A percentile compares a stretch with the other conserved stretches of the same genome.
Evolutionary conservation across 768 basidiomycete genomes (phyloP).

Genomic region (Naganishia vaughanmartiniae): DNA sequence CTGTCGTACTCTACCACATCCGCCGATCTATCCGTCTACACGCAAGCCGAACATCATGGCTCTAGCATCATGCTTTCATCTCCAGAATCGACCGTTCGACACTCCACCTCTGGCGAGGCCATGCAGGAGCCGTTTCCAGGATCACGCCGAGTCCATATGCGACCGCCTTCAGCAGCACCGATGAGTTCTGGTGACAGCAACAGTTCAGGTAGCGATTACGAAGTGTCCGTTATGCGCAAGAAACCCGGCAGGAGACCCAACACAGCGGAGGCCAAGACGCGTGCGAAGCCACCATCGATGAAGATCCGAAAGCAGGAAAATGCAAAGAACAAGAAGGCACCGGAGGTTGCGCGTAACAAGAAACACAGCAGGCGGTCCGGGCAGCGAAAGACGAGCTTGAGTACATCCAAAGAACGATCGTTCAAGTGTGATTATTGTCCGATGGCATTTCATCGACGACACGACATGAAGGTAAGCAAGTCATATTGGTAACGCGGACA

Average conservation of each 20-base stretch:
- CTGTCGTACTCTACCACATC: not conserved
- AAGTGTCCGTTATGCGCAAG: constrained; percentile 13
- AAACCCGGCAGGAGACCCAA: not conserved
- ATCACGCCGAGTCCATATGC: not conserved
- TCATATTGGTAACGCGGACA: not conserved
- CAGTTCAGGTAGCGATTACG: constrained; percentile 17
- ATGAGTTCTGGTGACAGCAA: too few species aligned
- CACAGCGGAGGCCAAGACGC: not conserved
- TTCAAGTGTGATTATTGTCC: constrained; percentile 9
- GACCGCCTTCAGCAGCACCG: not conserved
- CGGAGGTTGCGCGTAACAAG: not conserved
- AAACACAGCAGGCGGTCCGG: not conserved
- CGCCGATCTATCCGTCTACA: too few species aligned
- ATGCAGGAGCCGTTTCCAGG: not conserved
- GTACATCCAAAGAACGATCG: not conserved
- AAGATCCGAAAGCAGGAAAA: not conserved
- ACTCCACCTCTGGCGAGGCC: not conserved
- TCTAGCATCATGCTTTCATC: not conserved
- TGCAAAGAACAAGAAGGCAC: not conserved
- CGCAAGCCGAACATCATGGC: not conserved
- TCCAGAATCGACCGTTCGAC: not conserved
- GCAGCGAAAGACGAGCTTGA: not conserved
- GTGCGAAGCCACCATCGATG: not conserved
- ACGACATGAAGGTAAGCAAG: constrained; percentile 22
- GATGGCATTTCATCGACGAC: constrained; percentile 15